A percentile compares a stretch with the other conserved stretches of the same genome.
phyloP scores from a whole-genome alignment of 768 basidiomycete genomes.

The Suillus luteus region DNA sequence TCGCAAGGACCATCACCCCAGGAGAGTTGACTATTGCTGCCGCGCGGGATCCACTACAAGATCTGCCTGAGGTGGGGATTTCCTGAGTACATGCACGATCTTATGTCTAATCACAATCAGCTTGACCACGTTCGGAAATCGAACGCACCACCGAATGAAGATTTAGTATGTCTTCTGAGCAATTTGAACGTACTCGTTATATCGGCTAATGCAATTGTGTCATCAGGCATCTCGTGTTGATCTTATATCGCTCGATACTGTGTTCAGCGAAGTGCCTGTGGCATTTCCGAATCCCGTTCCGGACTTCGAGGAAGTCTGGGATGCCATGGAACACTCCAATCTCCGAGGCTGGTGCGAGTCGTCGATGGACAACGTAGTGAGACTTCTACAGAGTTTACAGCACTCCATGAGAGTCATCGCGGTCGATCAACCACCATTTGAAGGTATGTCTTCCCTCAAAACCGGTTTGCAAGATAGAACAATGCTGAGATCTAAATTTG shows the following conservation, averaged over 20 bases:
- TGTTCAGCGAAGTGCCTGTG: slow-evolving; percentile 55
- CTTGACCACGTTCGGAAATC: not conserved
- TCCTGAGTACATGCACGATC: not conserved
- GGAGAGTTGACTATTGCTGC: slow-evolving; percentile 34
- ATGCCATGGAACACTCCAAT: slow-evolving; percentile 44
- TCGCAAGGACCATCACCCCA: slow-evolving; percentile 32
- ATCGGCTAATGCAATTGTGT: slow-evolving; percentile 17
- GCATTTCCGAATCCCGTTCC: slow-evolving; percentile 20
- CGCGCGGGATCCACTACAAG: slow-evolving; percentile 20
- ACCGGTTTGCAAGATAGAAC: too few relatives aligned
- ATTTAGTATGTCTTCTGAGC: slow-evolving; percentile 22
- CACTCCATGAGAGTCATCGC: slow-evolving; percentile 51
- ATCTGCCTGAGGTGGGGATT: slow-evolving; percentile 21
- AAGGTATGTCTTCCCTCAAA: slow-evolving; percentile 43
- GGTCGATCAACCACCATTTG: slow-evolving; percentile 57
- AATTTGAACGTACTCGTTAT: not conserved
- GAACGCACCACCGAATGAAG: slow-evolving; percentile 16
- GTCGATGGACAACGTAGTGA: slow-evolving; percentile 54
- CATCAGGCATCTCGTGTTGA: slow-evolving; percentile 44
- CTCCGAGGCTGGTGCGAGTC: slow-evolving; percentile 71
- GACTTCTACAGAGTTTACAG: slow-evolving; percentile 52
- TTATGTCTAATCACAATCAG: slow-evolving; percentile 10
- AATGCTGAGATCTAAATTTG: slow-evolving; percentile 10
- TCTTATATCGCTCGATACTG: slow-evolving; percentile 75
- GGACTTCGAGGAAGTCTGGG: slow-evolving; percentile 65